A percentile compares a stretch with the other conserved stretches of the same genome.
Evolutionary conservation across 1,284 basidiomycete genomes (phyloP).

Genomic region (Ceraceosorus bombacis): DNA sequence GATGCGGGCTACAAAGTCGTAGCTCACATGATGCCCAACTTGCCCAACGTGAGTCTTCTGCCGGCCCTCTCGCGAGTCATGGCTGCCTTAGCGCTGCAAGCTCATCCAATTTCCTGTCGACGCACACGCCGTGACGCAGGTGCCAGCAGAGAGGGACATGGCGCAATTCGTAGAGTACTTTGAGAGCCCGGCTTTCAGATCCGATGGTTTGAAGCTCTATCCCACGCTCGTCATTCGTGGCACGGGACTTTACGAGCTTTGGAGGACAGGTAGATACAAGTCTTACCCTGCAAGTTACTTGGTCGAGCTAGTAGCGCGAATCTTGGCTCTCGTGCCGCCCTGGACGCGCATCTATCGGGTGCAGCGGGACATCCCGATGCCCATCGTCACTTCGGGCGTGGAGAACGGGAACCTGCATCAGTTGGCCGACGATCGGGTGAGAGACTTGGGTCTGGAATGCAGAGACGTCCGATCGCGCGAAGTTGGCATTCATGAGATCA

Average conservation of each 20-base stretch:
- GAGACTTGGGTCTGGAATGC: slow-evolving; percentile 96
- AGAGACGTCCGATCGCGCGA: slow-evolving; percentile 95
- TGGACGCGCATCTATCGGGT: slow-evolving; percentile 94
- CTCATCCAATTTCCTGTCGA: neutral
- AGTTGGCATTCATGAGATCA: slow-evolving; percentile 98
- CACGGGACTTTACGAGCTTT: slow-evolving; percentile 92
- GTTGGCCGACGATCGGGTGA: slow-evolving; percentile 91
- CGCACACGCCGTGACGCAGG: neutral
- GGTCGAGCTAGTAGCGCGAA: slow-evolving; percentile 91
- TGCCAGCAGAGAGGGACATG: slow-evolving; percentile 76
- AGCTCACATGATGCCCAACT: slow-evolving; percentile 56
- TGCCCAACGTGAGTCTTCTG: slow-evolving; percentile 79
- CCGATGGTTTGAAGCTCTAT: slow-evolving; percentile 96
- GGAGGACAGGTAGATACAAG: slow-evolving; percentile 93
- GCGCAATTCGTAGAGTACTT: slow-evolving; percentile 98
- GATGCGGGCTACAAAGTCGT: slow-evolving; percentile 95
- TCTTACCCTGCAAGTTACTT: slow-evolving; percentile 98
- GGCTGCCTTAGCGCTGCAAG: neutral
- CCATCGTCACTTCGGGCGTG: slow-evolving; percentile 88
- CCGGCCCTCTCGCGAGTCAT: neutral
- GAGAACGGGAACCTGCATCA: slow-evolving; percentile 98
- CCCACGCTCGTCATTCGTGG: slow-evolving; percentile 96
- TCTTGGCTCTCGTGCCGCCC: slow-evolving; percentile 91
- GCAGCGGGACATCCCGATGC: slow-evolving; percentile 82
- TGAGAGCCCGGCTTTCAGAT: slow-evolving; percentile 94